Conservation (phyloP, 2,329 filamentous ascomycete genomes). For the Gremmenia infestans region DNA sequence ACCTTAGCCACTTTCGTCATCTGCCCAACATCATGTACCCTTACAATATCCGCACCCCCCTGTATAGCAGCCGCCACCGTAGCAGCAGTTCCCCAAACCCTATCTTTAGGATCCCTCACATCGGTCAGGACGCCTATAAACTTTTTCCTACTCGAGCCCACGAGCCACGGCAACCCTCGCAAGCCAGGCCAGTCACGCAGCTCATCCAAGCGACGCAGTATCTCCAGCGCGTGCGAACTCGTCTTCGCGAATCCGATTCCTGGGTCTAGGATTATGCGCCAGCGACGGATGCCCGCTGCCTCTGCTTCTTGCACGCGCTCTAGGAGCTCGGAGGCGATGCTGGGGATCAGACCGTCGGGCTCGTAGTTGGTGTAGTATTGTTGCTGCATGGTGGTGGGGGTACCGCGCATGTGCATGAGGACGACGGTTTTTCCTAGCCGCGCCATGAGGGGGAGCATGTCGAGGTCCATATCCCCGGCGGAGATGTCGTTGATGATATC, state of each 20-base stretch:
- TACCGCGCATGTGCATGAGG: constrained; percentile 71
- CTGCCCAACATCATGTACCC: constrained; percentile 85
- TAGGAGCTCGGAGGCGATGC: constrained; percentile 52
- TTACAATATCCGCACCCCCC: constrained; percentile 84
- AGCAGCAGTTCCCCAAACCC: constrained; percentile 82
- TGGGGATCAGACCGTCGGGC: constrained; percentile 48
- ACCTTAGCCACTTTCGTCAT: constrained; percentile 83
- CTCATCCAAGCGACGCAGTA: constrained; percentile 63
- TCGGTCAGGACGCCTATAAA: constrained; percentile 84
- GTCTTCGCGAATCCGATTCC: constrained; percentile 93
- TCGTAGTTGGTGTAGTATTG: constrained; percentile 47
- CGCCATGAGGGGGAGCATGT: constrained; percentile 79
- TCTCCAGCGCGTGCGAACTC: constrained; percentile 70
- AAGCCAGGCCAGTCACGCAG: constrained; percentile 62
- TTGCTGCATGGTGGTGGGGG: constrained; percentile 59
- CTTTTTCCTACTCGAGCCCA: constrained; percentile 82
- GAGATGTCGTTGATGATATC: constrained; percentile 96
- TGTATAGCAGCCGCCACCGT: constrained; percentile 80
- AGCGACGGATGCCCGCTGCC: constrained; percentile 75
- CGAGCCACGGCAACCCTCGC: constrained; percentile 74
- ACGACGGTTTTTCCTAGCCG: constrained; percentile 71
- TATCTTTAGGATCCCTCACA: constrained; percentile 62
- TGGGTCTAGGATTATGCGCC: constrained; percentile 92
- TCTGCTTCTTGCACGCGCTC: constrained; percentile 67
- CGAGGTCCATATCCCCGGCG: constrained; percentile 69